Evolutionary conservation across 2,329 filamentous ascomycete genomes (phyloP).

Genomic region (Taxawa tesnikishii): DNA sequence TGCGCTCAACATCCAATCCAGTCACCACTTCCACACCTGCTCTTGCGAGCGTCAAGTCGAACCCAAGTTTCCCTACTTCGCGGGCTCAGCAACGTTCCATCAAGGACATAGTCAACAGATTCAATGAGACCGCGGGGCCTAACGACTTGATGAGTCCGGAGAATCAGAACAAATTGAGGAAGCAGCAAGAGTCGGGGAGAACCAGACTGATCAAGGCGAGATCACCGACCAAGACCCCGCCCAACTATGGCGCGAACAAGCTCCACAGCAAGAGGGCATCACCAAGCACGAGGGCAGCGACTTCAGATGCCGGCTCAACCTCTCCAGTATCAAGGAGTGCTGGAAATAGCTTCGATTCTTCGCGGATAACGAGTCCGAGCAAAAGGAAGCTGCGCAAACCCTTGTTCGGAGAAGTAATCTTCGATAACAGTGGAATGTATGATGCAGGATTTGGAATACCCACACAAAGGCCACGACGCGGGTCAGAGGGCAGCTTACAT

Average conservation of each 20-base stretch:
- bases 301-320: not conserved
- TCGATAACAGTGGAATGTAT: slow-evolving; percentile 42
- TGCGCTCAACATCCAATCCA: slow-evolving; percentile 6
- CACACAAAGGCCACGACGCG: slow-evolving; percentile 32
- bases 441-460: slow-evolving; percentile 50
- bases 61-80: slow-evolving; percentile 16
- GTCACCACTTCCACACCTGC: slow-evolving; percentile 2
- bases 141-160: slow-evolving; percentile 10
- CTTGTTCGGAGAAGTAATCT: slow-evolving; percentile 63
- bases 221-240: slow-evolving; percentile 14
- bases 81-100: slow-evolving; percentile 52
- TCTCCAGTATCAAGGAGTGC: not conserved
- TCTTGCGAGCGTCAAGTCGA: slow-evolving; percentile 14
- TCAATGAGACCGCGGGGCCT: slow-evolving; percentile 43
- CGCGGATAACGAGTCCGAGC: not conserved
- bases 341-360: not conserved
- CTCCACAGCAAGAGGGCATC: slow-evolving; percentile 14
- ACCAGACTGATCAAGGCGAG: slow-evolving; percentile 9
- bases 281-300: not conserved
- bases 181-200: slow-evolving; percentile 10
- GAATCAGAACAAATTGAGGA: slow-evolving; percentile 13
- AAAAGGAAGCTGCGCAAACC: slow-evolving; percentile 28
- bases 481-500: slow-evolving; percentile 56
- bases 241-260: slow-evolving; percentile 12
- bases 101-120: slow-evolving; percentile 67